phyloP scores from a whole-genome alignment of 2,329 filamentous ascomycete genomes.

The Ceratocystis smalleyi region DNA sequence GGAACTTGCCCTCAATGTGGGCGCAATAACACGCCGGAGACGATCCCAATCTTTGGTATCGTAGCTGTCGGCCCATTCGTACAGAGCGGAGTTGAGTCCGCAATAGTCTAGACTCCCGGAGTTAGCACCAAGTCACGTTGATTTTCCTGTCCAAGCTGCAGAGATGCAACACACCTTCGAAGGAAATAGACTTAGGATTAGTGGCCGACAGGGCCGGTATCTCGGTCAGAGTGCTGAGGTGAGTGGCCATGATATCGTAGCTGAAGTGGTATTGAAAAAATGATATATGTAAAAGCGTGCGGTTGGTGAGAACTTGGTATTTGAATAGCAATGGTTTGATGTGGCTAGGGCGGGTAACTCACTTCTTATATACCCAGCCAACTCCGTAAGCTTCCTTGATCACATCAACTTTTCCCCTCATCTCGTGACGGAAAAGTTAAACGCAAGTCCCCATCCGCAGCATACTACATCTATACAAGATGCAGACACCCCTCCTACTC shows the following conservation, averaged over 20 bases:
- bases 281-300: background rate
- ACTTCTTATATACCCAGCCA: background rate
- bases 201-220: background rate
- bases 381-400: background rate
- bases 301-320: background rate
- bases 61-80: slow-evolving; percentile 51
- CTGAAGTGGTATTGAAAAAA: background rate
- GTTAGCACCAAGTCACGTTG: background rate
- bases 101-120: slow-evolving; percentile 19
- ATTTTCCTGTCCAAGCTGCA: too few relatives aligned
- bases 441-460: background rate
- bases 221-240: background rate
- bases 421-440: too few relatives aligned
- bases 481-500: too few relatives aligned
- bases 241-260: background rate
- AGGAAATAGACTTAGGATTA: slow-evolving; percentile 12
- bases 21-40: slow-evolving; percentile 45
- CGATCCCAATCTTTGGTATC: slow-evolving; percentile 51
- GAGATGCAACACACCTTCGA: slow-evolving; percentile 10
- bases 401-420: background rate
- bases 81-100: slow-evolving; percentile 20
- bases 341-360: background rate
- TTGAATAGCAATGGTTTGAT: background rate
- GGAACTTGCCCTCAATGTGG: slow-evolving; percentile 22
- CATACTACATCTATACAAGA: background rate